phyloP scores from a whole-genome alignment of 176 grass and related monocot species.

The Hyparrhenia diplandra region DNA sequence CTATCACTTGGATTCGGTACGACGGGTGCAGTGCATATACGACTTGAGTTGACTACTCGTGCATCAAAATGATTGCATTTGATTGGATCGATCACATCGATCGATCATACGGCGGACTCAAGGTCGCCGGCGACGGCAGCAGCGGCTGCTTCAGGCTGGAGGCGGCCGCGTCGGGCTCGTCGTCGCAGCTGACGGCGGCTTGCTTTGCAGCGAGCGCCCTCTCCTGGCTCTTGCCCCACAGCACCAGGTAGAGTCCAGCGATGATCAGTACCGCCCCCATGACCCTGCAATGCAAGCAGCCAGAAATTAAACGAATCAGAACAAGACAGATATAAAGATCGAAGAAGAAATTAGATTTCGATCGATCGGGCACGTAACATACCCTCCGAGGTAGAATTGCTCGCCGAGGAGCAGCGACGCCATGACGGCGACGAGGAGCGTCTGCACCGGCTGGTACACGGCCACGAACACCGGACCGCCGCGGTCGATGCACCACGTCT shows the following conservation, averaged over 20 bases:
- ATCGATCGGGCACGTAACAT: not conserved
- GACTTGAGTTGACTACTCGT: not conserved
- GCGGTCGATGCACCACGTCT: slow-evolving; percentile 7
- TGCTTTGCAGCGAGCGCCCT: not conserved
- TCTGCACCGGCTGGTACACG: slow-evolving; percentile 18
- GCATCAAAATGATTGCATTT: not conserved
- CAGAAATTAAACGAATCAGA: not conserved
- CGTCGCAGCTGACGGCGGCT: not conserved
- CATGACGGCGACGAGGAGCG: slow-evolving; percentile 20
- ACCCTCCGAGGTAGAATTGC: slow-evolving; percentile 12
- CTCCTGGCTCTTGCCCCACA: slow-evolving; percentile 18
- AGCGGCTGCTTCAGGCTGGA: slow-evolving; percentile 26
- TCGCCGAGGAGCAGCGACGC: slow-evolving; percentile 20
- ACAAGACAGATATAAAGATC: not conserved
- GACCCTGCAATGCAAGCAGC: not conserved
- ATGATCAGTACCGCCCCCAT: slow-evolving; percentile 1
- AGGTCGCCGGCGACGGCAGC: not conserved
- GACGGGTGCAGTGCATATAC: not conserved
- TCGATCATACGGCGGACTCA: not conserved
- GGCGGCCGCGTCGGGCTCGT: not conserved
- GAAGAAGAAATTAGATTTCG: no score
- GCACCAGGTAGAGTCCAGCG: slow-evolving; percentile 1
- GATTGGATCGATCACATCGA: not conserved
- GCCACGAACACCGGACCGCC: not conserved
- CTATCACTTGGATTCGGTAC: not conserved